phyloP scores from a whole-genome alignment of 805 yeast species.

The Zygoascus flipseniorum region DNA sequence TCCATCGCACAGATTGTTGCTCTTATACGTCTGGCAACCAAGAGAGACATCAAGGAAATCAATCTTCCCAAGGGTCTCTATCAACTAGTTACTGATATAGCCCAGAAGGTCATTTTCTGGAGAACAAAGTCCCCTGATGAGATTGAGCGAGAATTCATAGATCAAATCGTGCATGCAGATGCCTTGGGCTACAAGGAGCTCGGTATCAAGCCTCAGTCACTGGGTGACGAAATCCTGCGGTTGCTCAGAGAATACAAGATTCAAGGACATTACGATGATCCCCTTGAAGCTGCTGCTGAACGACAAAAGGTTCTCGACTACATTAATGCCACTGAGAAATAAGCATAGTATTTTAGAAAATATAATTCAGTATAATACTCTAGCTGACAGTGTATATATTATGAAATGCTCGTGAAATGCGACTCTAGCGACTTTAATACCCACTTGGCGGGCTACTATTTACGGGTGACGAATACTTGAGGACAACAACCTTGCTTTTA shows the following conservation, averaged over 20 bases:
- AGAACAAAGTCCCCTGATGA: slow-evolving; percentile 56
- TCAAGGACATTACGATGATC: slow-evolving; percentile 3
- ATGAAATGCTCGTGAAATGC: neutral
- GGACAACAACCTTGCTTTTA: neutral
- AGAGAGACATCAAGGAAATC: slow-evolving; percentile 31
- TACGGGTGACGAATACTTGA: neutral
- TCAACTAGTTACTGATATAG: slow-evolving; percentile 28
- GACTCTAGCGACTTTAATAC: neutral
- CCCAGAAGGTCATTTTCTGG: slow-evolving; percentile 37
- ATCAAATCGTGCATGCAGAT: slow-evolving; percentile 47
- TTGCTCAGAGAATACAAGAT: slow-evolving; percentile 10
- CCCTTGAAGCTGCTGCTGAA: slow-evolving; percentile 5
- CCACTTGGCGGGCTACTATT: neutral
- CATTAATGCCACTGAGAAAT: slow-evolving; percentile 1
- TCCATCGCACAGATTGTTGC: slow-evolving; percentile 56
- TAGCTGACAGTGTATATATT: neutral
- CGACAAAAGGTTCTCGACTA: slow-evolving; percentile 1
- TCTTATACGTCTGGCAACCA: slow-evolving; percentile 56
- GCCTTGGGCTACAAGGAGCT: slow-evolving; percentile 63
- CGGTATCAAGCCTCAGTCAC: slow-evolving; percentile 39
- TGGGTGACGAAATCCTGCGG: slow-evolving; percentile 11
- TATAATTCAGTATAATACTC: neutral
- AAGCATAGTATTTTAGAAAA: neutral
- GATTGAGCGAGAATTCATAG: slow-evolving; percentile 60
- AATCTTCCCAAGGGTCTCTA: slow-evolving; percentile 34